Base-by-base conservation (phyloP, 805 yeast genomes). In the Saccharomycopsis sp. region DNA sequence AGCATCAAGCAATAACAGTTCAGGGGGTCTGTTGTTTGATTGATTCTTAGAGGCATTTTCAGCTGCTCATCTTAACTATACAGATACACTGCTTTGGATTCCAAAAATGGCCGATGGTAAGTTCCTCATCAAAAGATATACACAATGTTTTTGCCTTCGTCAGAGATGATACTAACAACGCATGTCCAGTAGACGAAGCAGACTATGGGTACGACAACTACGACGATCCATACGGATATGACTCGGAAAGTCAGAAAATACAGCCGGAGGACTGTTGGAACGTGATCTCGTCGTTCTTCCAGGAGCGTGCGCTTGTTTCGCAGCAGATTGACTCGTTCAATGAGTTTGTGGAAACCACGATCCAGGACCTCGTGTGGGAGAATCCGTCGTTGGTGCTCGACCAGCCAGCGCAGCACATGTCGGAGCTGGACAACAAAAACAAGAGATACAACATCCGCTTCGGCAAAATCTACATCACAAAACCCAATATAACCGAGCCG, bases 241-340 rank as follows among this genome's bases (percentile, higher is more conserved):
- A 86, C 65, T 85, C 79, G 63, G 89, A 81, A 62, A 78, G 74
- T 55, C 81, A 80, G 61, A 81, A 85, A 68, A 89, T 94, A 75
- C 91, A 98, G 34, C 89, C 97, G 29, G 99, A 94, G 76, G 99
- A 94, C 78, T 94, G 99, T 74, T 94, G 99, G 99, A 86, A 96
- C 34, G 98, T 94, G 62, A 94, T 94, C 64, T 87, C 97, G 29
- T 83, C 98, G 16, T 94, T 94, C 73, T 94, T 94, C 79, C 90
- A 87, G 74, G 95, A 91, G 69, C 92, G 91, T 70, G 99, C 99
- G 61, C 80, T 94, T 64, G 99, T 94, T 29, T 91, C 98, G 23
- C 99, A 94, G 75, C 99, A 94, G 78, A 79, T 94, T 68, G 99
- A 94, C 69, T 95, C 99, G 18, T 94, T 95, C 71, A 97, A 94